These are phyloP conservation scores for Sicyos baderoa DNA, from an alignment of 306 rosid genomes.

Conservation along the genomic window DNA sequence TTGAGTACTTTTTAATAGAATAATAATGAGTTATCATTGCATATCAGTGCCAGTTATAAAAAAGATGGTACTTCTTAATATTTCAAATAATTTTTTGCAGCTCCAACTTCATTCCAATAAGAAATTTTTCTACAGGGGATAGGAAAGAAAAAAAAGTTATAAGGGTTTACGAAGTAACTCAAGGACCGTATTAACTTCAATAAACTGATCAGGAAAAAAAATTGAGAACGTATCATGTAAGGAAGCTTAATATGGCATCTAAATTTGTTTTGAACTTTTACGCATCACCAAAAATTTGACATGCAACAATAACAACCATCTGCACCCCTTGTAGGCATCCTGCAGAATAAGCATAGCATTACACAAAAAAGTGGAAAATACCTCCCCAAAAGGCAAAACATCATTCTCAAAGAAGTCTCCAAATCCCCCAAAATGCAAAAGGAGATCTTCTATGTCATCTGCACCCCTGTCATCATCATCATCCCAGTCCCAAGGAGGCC, in stretches of 20 bases:
- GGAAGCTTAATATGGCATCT: neutral
- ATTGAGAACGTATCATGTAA: neutral
- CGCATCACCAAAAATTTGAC: constrained; percentile 3
- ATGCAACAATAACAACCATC: constrained; percentile 12
- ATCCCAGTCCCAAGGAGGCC: constrained; percentile 91
- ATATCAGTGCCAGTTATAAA: neutral
- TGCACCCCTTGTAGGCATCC: neutral
- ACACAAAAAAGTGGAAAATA: constrained; percentile 23
- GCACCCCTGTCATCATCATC: constrained; percentile 66
- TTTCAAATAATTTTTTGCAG: constrained; percentile 4
- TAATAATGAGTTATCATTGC: neutral
- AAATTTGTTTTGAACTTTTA: neutral
- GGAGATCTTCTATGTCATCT: constrained; percentile 77
- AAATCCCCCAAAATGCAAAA: constrained; percentile 87
- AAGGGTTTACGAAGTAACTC: neutral
- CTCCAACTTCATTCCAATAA: neutral
- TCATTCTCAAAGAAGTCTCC: constrained; percentile 90
- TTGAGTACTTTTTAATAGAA: neutral
- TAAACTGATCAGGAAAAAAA: neutral
- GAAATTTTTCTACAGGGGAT: neutral
- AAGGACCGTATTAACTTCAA: neutral
- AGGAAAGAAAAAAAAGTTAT: neutral
- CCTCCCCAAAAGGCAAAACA: constrained; percentile 91
- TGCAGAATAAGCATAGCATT: neutral
- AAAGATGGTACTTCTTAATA: neutral